These are phyloP conservation scores for Globisporangium mamillatum DNA, from an alignment of 352 stramenopile genomes.

Conservation along the genomic window DNA sequence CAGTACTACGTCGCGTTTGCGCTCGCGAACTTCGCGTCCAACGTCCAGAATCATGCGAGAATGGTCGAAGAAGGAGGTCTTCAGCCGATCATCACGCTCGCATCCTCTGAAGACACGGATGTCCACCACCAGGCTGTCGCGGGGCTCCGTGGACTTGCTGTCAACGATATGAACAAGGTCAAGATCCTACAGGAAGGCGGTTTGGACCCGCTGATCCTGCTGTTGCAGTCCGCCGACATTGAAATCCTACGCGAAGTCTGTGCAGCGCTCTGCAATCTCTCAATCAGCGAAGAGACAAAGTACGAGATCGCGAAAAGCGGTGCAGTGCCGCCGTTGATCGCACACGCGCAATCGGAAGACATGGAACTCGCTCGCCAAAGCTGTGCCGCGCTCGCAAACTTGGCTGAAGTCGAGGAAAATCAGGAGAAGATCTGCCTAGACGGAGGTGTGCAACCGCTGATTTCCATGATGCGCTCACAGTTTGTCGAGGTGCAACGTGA, in stretches of 20 bases:
- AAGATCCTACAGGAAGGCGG: slow-evolving; percentile 97
- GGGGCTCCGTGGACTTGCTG: slow-evolving; percentile 91
- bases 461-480: slow-evolving; percentile 94
- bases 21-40: slow-evolving; percentile 94
- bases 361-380: slow-evolving; percentile 89
- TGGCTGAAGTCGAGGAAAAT: slow-evolving; percentile 94
- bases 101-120: slow-evolving; percentile 88
- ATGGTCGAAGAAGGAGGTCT: slow-evolving; percentile 95
- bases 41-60: slow-evolving; percentile 88
- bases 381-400: slow-evolving; percentile 92
- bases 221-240: slow-evolving; percentile 89
- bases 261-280: slow-evolving; percentile 94
- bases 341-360: slow-evolving; percentile 92
- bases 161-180: slow-evolving; percentile 91
- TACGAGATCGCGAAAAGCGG: slow-evolving; percentile 96
- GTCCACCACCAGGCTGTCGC: slow-evolving; percentile 95
- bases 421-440: slow-evolving; percentile 93
- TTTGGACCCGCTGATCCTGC: slow-evolving; percentile 90
- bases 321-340: slow-evolving; percentile 87
- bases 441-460: slow-evolving; percentile 89
- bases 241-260: slow-evolving; percentile 94
- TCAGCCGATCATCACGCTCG: slow-evolving; percentile 94
- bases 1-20: slow-evolving; percentile 95
- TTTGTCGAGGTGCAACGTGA: slow-evolving; percentile 94
- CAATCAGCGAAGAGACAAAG: slow-evolving; percentile 95